Conservation (phyloP, 495 filamentous ascomycete species). For the Daldinia decipiens region DNA sequence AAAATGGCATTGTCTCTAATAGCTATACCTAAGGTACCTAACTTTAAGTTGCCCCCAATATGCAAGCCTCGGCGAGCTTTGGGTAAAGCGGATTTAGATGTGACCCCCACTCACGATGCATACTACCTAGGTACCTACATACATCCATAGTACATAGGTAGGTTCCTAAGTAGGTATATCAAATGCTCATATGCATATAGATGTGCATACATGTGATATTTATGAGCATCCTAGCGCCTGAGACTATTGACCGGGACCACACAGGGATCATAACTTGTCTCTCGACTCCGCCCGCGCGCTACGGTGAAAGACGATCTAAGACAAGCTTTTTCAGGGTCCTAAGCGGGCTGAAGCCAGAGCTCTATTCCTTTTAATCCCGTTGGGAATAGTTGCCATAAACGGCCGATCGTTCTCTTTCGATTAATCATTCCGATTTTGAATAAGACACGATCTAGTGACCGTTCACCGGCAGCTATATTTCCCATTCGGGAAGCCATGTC, state of each 20-base stretch:
- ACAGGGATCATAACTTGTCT: constrained; percentile 29
- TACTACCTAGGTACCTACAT: background rate
- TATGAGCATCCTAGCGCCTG: constrained; percentile 24
- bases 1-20: background rate
- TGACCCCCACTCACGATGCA: background rate
- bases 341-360: constrained; percentile 5
- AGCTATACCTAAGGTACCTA: background rate
- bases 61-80: constrained; percentile 2
- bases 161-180: too few relatives aligned
- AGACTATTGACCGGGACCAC: constrained; percentile 35
- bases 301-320: constrained; percentile 18
- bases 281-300: constrained; percentile 29
- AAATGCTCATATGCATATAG: background rate
- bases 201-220: background rate
- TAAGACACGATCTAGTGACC: background rate
- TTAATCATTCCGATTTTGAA: constrained; percentile 17
- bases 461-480: constrained; percentile 19
- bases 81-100: background rate
- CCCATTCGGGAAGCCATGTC: constrained; percentile 30
- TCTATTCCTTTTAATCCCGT: background rate
- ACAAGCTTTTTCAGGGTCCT: constrained; percentile 35
- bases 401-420: background rate
- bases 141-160: background rate
- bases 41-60: background rate
- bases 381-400: background rate